Base-by-base conservation (phyloP, 2,329 filamentous ascomycete species). In the Sporothrix schenckii region DNA sequence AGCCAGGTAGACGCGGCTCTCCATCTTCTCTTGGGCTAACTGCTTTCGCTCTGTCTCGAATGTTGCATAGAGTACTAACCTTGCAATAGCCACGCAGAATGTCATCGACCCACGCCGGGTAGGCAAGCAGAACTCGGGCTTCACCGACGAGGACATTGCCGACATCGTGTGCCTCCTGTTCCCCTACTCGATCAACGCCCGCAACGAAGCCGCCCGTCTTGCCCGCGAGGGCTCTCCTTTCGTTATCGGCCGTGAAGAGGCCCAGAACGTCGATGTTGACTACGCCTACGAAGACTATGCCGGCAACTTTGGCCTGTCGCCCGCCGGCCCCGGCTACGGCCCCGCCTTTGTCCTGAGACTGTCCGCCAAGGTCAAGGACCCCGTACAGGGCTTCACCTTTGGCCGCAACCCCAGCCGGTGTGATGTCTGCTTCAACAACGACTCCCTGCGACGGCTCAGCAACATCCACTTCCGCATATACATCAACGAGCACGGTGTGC, bases 381-480 rank as follows among this genome's bases (percentile, higher is more conserved):
- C 90, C 7, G 77, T 82, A 3, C 81, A 87, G 67, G 95, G 95
- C 50, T 98, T 96, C 80, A 86, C 88, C 56, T 98, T 99, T 79
- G 95, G 95, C 41, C 89, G 95, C 69, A 94, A 95, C 76, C 75
- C 80, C 0, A 75, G 79, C 60, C 85, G 87, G 47, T 95, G 92
- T 79, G 95, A 99, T 71, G 81, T 94, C 61, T 86, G 86, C 75
- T 88, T 92, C 63, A 79, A 82, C 49, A 84, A 89, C 73, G 91
- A 94, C 74, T 86, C 87, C 0, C 83, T 87, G 68, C 91, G 88
- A 78, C 87, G 92, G 56, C 86, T 99, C 72, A 98, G 94, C 83
- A 97, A 98, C 77, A 86, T 91, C n/a, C 95, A 99, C 78, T 99
- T 98, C 78, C 90, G 93, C 68, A 97, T 99, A 72, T 97, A 91